These are phyloP conservation scores for Aspergillus niger DNA, from an alignment of 2,329 filamentous ascomycete species.

Conservation along the genomic window DNA sequence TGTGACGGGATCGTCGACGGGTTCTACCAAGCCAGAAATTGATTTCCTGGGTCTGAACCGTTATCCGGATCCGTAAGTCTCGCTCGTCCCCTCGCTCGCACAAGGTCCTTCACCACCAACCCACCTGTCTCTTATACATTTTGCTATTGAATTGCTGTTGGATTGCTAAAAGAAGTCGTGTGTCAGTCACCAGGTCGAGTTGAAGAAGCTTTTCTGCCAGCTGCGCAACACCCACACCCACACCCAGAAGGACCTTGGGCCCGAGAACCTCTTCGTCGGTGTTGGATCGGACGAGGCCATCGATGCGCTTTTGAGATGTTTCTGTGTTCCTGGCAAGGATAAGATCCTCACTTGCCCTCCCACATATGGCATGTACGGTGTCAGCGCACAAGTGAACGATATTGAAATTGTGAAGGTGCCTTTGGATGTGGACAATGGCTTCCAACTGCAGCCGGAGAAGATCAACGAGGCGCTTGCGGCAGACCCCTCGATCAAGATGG, in stretches of 20 bases:
- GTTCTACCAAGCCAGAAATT: constrained; percentile 58
- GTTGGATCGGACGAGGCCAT: constrained; percentile 97
- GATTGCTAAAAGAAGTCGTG: not conserved
- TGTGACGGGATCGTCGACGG: constrained; percentile 41
- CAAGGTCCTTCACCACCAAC: not conserved
- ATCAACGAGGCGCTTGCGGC: constrained; percentile 67
- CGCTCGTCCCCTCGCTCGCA: not conserved
- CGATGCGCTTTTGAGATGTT: constrained; percentile 88
- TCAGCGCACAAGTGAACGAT: constrained; percentile 94
- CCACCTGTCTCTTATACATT: not conserved
- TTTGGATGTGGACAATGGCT: constrained; percentile 69
- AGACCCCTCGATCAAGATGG: constrained; percentile 73
- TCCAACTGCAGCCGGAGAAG: constrained; percentile 70
- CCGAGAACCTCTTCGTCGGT: constrained; percentile 88
- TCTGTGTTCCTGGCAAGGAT: constrained; percentile 84
- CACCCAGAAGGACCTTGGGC: constrained; percentile 70
- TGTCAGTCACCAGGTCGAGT: constrained; percentile 71
- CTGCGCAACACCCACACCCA: constrained; percentile 82
- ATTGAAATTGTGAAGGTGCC: constrained; percentile 84
- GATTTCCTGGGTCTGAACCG: constrained; percentile 84
- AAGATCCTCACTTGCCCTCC: constrained; percentile 93
- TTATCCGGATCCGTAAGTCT: constrained; percentile 78
- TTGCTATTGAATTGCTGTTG: not conserved
- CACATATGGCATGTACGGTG: constrained; percentile 97
- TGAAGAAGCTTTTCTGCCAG: constrained; percentile 84